phyloP scores from a whole-genome alignment of 2,329 filamentous ascomycete genomes.

The Monosporascus sp. region DNA sequence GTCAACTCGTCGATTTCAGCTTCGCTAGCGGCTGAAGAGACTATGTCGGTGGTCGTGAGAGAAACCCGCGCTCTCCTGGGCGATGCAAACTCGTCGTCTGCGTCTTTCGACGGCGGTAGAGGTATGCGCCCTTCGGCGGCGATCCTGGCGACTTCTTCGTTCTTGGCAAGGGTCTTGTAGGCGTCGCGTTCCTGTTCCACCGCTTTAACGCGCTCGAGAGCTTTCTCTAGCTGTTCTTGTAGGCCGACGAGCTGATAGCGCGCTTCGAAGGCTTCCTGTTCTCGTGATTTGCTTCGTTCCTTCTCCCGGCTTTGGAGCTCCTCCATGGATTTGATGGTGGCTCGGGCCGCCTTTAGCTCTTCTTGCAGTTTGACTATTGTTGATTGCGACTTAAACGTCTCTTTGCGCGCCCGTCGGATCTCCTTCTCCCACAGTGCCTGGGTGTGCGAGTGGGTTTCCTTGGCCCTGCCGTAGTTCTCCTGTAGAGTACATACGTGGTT shows the following conservation, averaged over 20 bases:
- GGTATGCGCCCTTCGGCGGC: constrained; percentile 67
- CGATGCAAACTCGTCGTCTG: constrained; percentile 58
- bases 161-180: constrained; percentile 65
- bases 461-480: constrained; percentile 66
- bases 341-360: constrained; percentile 60
- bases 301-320: constrained; percentile 59
- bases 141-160: constrained; percentile 67
- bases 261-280: constrained; percentile 65
- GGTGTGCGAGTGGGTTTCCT: constrained; percentile 63
- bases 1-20: constrained; percentile 54
- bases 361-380: constrained; percentile 66
- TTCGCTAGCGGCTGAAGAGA: constrained; percentile 51
- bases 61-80: constrained; percentile 51
- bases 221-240: constrained; percentile 62
- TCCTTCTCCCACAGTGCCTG: constrained; percentile 70
- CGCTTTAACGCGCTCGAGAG: constrained; percentile 57
- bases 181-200: constrained; percentile 71
- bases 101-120: constrained; percentile 46
- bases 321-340: constrained; percentile 49
- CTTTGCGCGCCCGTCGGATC: constrained; percentile 63
- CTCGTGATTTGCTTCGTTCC: constrained; percentile 53
- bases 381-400: constrained; percentile 71
- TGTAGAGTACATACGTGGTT: constrained; percentile 26
- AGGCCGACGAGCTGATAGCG: constrained; percentile 60
- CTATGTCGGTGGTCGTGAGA: constrained; percentile 43